Evolutionary conservation across 176 grass and related monocot genomes (phyloP).

Genomic region (Oryza meridionalis): DNA sequence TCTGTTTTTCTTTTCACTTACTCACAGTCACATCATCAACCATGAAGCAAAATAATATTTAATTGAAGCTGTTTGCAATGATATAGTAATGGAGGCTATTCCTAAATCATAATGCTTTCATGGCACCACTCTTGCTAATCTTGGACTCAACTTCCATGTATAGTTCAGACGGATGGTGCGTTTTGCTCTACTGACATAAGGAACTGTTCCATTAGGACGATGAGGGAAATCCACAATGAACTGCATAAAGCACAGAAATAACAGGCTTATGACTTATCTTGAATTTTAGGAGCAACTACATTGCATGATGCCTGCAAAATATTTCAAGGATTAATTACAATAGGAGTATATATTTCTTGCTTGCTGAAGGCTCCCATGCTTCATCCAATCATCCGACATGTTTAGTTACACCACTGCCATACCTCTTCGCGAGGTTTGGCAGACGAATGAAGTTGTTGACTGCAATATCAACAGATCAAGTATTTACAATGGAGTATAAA

Average conservation of each 20-base stretch:
- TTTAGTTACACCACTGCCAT: conserved; percentile 25
- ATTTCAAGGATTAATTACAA: not conserved
- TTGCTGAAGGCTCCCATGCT: not conserved
- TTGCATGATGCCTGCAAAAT: too few relatives aligned
- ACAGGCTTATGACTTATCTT: not conserved
- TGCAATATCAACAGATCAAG: conserved; percentile 1
- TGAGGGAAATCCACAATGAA: not conserved
- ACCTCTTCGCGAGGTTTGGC: conserved; percentile 18
- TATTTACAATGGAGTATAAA: conserved; percentile 6
- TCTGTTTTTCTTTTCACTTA: too few relatives aligned
- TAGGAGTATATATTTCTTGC: not conserved
- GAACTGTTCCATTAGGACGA: not conserved
- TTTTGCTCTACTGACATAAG: too few relatives aligned
- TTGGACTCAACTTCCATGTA: not conserved
- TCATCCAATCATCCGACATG: not conserved
- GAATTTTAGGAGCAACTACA: not conserved
- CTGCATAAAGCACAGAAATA: not conserved
- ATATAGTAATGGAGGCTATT: too few relatives aligned
- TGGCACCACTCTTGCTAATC: not conserved
- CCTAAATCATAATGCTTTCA: not conserved
- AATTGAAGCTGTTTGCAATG: too few relatives aligned
- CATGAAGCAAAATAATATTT: too few relatives aligned
- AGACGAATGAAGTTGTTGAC: conserved; percentile 2
- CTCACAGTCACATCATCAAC: too few relatives aligned
- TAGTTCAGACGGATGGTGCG: not conserved